These are phyloP conservation scores for Vachellia pachyceras DNA, from an alignment of 306 rosid species.

Conservation along the genomic window DNA sequence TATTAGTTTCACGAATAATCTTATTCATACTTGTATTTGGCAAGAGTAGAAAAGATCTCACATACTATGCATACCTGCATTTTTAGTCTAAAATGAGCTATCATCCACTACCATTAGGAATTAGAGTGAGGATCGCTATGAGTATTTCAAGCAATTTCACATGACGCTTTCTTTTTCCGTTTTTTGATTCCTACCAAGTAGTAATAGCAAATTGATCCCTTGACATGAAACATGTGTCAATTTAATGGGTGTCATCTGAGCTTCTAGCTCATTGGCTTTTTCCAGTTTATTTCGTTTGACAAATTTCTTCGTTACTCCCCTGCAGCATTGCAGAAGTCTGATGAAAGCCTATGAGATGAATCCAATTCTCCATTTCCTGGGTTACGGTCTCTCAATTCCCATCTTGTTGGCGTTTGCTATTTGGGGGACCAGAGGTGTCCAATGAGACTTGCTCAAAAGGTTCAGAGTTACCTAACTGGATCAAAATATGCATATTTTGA, in stretches of 20 bases:
- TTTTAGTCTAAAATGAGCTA: conserved; percentile 14
- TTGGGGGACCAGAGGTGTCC: conserved; percentile 53
- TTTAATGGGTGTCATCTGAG: neutral
- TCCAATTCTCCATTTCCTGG: conserved; percentile 74
- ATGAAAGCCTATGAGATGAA: conserved; percentile 92
- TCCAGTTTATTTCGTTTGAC: conserved; percentile 16
- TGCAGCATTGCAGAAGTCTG: conserved; percentile 79
- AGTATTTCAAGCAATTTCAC: neutral
- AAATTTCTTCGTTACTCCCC: conserved; percentile 37
- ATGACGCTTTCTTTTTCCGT: neutral
- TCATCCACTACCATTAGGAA: neutral
- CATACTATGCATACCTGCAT: conserved; percentile 7
- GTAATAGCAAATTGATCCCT: neutral
- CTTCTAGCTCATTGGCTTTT: conserved; percentile 2
- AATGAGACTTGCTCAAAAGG: conserved; percentile 35
- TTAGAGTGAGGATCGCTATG: neutral
- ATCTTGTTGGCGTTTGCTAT: conserved; percentile 65
- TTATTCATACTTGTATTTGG: neutral
- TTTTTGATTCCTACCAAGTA: neutral
- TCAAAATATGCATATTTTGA: neutral
- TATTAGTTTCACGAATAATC: neutral
- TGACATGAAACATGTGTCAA: conserved; percentile 6
- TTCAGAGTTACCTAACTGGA: neutral
- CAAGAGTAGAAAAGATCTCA: conserved; percentile 8
- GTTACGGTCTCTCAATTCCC: conserved; percentile 68